phyloP scores from a whole-genome alignment of 2,329 filamentous ascomycete species.

The Mollisia scopiformis region DNA sequence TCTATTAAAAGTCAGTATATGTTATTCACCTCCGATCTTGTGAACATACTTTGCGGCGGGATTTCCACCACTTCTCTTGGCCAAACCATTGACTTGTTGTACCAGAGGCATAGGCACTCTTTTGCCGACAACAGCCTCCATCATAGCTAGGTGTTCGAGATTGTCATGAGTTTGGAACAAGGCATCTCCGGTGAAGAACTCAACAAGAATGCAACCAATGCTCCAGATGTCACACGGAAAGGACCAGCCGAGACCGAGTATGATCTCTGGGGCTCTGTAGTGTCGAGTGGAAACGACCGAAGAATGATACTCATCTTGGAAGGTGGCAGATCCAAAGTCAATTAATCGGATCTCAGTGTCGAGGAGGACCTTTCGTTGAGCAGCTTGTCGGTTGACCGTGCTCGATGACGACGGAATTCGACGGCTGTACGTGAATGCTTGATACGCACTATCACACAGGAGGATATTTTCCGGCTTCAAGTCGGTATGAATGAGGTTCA shows the following conservation, averaged over 20 bases:
- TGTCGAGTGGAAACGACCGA: conserved; percentile 72
- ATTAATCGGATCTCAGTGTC: conserved; percentile 73
- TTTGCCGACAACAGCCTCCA: conserved; percentile 67
- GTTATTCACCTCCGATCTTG: not conserved
- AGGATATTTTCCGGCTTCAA: conserved; percentile 73
- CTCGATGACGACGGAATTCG: conserved; percentile 69
- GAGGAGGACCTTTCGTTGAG: conserved; percentile 64
- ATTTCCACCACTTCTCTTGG: conserved; percentile 59
- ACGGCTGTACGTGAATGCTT: conserved; percentile 72
- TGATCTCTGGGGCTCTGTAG: conserved; percentile 72
- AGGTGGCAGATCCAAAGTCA: conserved; percentile 73
- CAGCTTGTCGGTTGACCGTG: conserved; percentile 61
- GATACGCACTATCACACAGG: conserved; percentile 65
- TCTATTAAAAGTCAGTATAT: conserved; percentile 45
- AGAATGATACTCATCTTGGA: conserved; percentile 74
- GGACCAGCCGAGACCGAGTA: conserved; percentile 71
- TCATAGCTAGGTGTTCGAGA: conserved; percentile 75
- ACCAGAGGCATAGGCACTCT: conserved; percentile 63
- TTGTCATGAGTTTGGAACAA: conserved; percentile 76
- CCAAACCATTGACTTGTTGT: conserved; percentile 58
- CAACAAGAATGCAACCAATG: conserved; percentile 72
- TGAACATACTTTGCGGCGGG: conserved; percentile 64
- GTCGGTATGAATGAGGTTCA: conserved; percentile 94
- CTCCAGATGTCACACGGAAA: conserved; percentile 76
- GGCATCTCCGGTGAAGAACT: conserved; percentile 73